Evolutionary conservation across 441 rosid species (phyloP).

Genomic region (Eruca vesicaria): DNA sequence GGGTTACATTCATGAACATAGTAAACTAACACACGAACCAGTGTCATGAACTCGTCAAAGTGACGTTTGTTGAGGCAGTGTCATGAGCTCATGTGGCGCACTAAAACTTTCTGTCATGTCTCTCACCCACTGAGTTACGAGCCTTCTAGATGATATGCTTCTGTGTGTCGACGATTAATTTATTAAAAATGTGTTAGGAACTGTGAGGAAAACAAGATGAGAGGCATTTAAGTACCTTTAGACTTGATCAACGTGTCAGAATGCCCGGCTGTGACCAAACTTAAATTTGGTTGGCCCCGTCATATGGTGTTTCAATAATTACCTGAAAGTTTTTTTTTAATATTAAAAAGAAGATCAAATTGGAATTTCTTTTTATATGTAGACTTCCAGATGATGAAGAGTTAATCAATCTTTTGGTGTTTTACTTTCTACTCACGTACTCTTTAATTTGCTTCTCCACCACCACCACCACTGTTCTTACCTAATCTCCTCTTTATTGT

Average conservation of each 20-base stretch:
- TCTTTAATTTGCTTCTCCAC: constrained; percentile 30
- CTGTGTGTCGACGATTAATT: neutral
- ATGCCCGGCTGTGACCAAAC: too few relatives aligned
- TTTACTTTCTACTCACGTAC: neutral
- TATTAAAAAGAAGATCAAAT: too few relatives aligned
- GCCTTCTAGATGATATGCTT: neutral
- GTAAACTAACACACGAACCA: neutral
- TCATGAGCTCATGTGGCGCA: neutral
- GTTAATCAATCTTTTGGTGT: too few relatives aligned
- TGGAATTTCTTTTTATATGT: too few relatives aligned
- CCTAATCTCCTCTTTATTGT: constrained; percentile 7
- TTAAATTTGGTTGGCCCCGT: too few relatives aligned
- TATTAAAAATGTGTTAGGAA: neutral
- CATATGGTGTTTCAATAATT: too few relatives aligned
- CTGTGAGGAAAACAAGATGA: neutral
- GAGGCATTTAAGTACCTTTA: neutral
- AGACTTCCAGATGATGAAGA: too few relatives aligned
- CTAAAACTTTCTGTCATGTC: too few relatives aligned
- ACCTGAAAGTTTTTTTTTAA: too few relatives aligned
- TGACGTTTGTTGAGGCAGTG: neutral
- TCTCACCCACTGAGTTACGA: neutral
- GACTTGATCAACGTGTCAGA: neutral
- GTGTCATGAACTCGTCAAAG: neutral
- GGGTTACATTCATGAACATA: neutral
- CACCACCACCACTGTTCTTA: too few relatives aligned